These are phyloP conservation scores for Cyathus olla DNA, from an alignment of 1,284 basidiomycete genomes.

Conservation along the genomic window DNA sequence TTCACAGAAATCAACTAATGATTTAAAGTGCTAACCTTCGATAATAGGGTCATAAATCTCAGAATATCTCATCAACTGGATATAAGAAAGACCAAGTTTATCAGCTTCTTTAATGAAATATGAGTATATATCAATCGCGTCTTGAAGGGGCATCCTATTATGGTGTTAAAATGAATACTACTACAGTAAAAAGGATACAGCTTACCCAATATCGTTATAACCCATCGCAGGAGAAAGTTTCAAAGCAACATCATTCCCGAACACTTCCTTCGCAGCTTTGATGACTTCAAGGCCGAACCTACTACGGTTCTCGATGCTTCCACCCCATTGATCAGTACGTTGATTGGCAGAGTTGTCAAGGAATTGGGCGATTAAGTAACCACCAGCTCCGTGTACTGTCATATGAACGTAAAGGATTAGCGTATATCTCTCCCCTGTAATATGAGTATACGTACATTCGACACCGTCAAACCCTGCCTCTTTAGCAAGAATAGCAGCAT, in stretches of 20 bases:
- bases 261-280: constrained; percentile 56
- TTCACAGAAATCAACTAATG: too few relatives aligned
- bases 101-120: constrained; percentile 47
- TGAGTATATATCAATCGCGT: constrained; percentile 46
- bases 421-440: background rate
- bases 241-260: constrained; percentile 62
- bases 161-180: background rate
- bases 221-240: constrained; percentile 61
- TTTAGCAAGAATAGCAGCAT: constrained; percentile 51
- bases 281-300: constrained; percentile 66
- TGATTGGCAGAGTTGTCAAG: constrained; percentile 63
- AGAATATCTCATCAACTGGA: constrained; percentile 38
- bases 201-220: constrained; percentile 59
- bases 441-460: constrained; percentile 49
- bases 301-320: constrained; percentile 58
- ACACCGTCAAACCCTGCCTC: constrained; percentile 74
- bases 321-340: constrained; percentile 45
- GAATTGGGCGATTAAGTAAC: constrained; percentile 70
- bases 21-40: constrained; percentile 30
- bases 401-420: background rate
- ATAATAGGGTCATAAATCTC: constrained; percentile 22
- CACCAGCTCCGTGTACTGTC: constrained; percentile 57
- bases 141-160: constrained; percentile 47
- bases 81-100: constrained; percentile 43
- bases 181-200: background rate